Base-by-base conservation (phyloP, 768 basidiomycete species). In the Mycena belliarum region DNA sequence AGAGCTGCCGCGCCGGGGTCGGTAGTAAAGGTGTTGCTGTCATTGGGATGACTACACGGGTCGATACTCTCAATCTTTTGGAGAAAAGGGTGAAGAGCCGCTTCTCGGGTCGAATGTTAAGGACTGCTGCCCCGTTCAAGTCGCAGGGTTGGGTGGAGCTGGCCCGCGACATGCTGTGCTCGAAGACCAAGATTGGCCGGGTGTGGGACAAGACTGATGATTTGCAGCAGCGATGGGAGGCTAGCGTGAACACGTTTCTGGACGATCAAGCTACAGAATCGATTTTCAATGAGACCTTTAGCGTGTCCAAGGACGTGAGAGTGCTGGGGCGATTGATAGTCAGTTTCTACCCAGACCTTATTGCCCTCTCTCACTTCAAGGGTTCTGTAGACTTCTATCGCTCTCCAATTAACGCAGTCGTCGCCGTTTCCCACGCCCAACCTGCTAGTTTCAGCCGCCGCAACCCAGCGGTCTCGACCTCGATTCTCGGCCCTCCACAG, bases 81-180 rank as follows among this genome's bases (percentile, higher is more conserved):
- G 97, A 99, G 71, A 99, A 99, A 71, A 82, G 97, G 42, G 97
- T 99, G 48, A 97, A 98, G 73, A 97, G 94, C 63, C 85, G 97
- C 4, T 99, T 98, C 74, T 98, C 95, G 2, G 93, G 95, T 29
- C 81, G 97, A 53, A 91, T 93, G 65, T 79, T 95, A 54, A 84
- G 92, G 45, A 87, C 92, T 7, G 81, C 85, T 0, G 83, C 89
- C 15, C 85, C 87, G 2, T 66, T 74, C 6, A 75, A 73, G 10
- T 57, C 85, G 1, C 71, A 75, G 4, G 73, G 72, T 18, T 89
- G 87, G 79, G 68, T 82, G 14, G 69, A 66, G 9, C 69, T 85
- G n/a, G 76, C 83, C 44, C 78, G 75, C 59, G 67, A 65, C 1
- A 67, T 83, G 6, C 69, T 96, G 4, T 72, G 64, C 10, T 66